Percentiles rank a stretch among this genome's conserved stretches.
Conservation (phyloP, 805 yeast genomes). For the Zygoascus ofunaensis region DNA sequence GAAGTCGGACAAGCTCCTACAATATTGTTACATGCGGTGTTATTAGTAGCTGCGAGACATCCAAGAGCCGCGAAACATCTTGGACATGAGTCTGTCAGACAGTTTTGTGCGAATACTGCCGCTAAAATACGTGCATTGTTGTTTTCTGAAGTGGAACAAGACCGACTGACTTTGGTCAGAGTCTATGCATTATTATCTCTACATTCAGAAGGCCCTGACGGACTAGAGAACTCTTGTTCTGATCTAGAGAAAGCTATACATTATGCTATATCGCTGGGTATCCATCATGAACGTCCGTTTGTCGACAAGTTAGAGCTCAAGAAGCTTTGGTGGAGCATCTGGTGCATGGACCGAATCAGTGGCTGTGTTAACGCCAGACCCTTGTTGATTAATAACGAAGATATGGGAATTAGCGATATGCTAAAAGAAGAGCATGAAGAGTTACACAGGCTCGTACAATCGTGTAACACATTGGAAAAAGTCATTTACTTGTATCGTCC, state of each 20-base stretch:
- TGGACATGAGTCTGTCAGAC: constrained; percentile 24
- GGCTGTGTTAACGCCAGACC: constrained; percentile 35
- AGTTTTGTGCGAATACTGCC: constrained; percentile 27
- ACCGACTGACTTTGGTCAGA: constrained; percentile 31
- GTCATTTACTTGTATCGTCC: constrained; percentile 35
- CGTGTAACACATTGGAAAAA: constrained; percentile 28
- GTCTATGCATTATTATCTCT: constrained; percentile 31
- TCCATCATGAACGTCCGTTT: constrained; percentile 32
- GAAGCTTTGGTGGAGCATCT: constrained; percentile 33
- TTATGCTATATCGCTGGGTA: constrained; percentile 33
- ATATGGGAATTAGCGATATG: constrained; percentile 31
- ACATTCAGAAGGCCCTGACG: constrained; percentile 34
- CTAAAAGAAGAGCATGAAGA: constrained; percentile 21
- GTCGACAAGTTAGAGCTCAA: constrained; percentile 25
- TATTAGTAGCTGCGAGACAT: constrained; percentile 36
- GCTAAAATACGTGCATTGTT: constrained; percentile 32
- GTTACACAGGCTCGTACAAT: constrained; percentile 27
- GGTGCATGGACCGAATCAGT: constrained; percentile 33
- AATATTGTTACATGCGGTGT: constrained; percentile 34
- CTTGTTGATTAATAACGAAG: constrained; percentile 31
- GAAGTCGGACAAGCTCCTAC: constrained; percentile 32
- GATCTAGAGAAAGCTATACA: constrained; percentile 33
- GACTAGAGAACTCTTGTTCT: constrained; percentile 30
- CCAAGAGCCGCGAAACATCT: constrained; percentile 27
- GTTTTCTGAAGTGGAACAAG: constrained; percentile 33